A percentile compares a stretch with the other conserved stretches of the same genome.
These are phyloP conservation scores for Saraca asoca DNA, from an alignment of 331 rosid species.

Conservation along the genomic window DNA sequence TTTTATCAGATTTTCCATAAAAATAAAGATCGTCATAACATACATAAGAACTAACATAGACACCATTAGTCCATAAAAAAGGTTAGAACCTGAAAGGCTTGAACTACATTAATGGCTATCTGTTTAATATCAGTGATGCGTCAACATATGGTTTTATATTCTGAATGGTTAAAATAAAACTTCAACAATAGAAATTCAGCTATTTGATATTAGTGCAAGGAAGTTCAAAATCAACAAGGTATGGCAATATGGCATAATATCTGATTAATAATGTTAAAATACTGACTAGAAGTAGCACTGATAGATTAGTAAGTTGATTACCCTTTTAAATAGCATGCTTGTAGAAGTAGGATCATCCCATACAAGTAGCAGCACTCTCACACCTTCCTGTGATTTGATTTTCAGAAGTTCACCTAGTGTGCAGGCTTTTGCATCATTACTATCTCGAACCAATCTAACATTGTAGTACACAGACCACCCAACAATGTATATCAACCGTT, in stretches of 20 bases:
- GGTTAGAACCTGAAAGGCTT: background rate
- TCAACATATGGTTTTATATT: background rate
- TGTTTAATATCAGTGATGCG: background rate
- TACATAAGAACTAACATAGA: background rate
- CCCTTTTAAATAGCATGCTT: conserved; percentile 58
- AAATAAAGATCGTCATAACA: background rate
- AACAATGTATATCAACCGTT: conserved; percentile 66
- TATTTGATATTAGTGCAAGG: background rate
- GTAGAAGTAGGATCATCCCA: conserved; percentile 94
- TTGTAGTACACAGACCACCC: conserved; percentile 92
- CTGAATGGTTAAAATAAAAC: background rate
- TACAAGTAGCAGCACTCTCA: conserved; percentile 79
- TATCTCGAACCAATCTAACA: conserved; percentile 63
- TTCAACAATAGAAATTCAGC: background rate
- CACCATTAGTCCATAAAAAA: background rate
- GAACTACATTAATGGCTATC: too few species aligned
- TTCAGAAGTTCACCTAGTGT: conserved; percentile 79
- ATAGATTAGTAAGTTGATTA: conserved; percentile 34
- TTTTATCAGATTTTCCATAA: background rate
- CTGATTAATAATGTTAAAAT: background rate
- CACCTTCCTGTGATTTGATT: conserved; percentile 81
- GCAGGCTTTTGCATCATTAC: conserved; percentile 32
- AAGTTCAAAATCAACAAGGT: background rate
- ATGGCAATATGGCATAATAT: background rate
- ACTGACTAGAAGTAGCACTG: conserved; percentile 8